Base-by-base conservation (phyloP, 148 eudicot genomes). In the Euryodendron excelsum region DNA sequence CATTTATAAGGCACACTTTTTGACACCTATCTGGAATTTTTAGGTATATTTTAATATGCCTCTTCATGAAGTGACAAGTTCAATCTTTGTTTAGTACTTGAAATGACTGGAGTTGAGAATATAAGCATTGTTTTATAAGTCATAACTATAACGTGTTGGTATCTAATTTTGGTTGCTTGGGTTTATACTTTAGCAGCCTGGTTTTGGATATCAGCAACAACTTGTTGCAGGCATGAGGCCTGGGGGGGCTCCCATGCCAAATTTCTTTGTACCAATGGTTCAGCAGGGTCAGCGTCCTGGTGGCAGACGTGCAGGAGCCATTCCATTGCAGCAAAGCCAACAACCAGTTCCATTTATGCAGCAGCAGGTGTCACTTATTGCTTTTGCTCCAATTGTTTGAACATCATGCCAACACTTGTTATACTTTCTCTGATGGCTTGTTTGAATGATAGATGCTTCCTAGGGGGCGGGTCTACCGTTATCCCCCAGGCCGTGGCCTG, bases 201-300 rank as follows among this genome's bases (percentile, higher is more conserved):
- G 89, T 52, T 94, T 94, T 75, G 94, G 97, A 20, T 94, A 92
- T 76, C 97, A 90, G 77, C 93, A 88, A 74, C 97, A 92, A 85
- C 84, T 94, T 48, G 86, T 92, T 82, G 92, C 97, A 17, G 93
- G 94, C 48, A 78, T 91, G 80, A 92, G 95, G 85, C 91, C 90
- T 28, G 92, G 88, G 23, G 92, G 83, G 30, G 88, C 82, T 74
- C 97, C 91, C 5, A 74, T 89, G 83, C 97, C 97, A 33, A 94
- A 88, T 77, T 90, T 90, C 83, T 94, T 82, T 69, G 44, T 90
- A 86, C 93, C 98, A 12, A 81, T 94, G 89, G 87, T 89, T 63
- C 96, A 82, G 69, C 97, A 83, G 63, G 95, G 90, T 18, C 95
- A 82, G 39, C 91, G 91, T 44, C 91, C 94, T 39, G 88, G 84